Evolutionary conservation across 768 basidiomycete genomes (phyloP).

Genomic region (Lenzites betulinus): DNA sequence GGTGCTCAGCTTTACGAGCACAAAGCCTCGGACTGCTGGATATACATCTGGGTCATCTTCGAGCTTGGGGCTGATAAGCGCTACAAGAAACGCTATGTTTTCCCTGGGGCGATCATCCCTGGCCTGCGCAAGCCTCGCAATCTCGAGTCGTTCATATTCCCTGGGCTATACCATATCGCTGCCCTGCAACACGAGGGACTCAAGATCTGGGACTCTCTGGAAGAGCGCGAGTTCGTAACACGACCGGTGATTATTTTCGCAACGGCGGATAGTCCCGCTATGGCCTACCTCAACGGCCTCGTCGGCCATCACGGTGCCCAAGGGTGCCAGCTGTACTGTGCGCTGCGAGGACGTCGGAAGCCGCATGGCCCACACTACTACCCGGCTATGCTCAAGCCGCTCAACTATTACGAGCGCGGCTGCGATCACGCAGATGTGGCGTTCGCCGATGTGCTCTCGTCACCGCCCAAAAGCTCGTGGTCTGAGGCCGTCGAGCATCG

Average conservation of each 20-base stretch:
- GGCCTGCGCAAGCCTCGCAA: slow-evolving; percentile 36
- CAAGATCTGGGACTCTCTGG: slow-evolving; percentile 30
- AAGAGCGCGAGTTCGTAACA: slow-evolving; percentile 35
- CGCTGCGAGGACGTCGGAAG: slow-evolving; percentile 32
- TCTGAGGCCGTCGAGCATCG: no score
- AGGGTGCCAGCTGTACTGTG: slow-evolving; percentile 40
- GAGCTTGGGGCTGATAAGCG: slow-evolving; percentile 27
- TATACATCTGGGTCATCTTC: slow-evolving; percentile 35
- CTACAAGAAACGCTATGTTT: slow-evolving; percentile 34
- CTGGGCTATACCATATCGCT: slow-evolving; percentile 36
- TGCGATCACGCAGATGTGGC: slow-evolving; percentile 36
- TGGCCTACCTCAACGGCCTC: slow-evolving; percentile 34
- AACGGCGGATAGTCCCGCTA: slow-evolving; percentile 15
- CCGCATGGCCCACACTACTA: slow-evolving; percentile 34
- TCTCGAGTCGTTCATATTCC: slow-evolving; percentile 35
- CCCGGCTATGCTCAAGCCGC: slow-evolving; percentile 30
- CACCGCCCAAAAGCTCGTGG: slow-evolving; percentile 13
- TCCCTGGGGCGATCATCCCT: slow-evolving; percentile 34
- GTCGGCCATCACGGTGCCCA: slow-evolving; percentile 37
- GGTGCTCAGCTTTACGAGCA: slow-evolving; percentile 33
- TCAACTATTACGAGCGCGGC: slow-evolving; percentile 25
- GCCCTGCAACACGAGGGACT: slow-evolving; percentile 33
- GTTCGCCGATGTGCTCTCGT: slow-evolving; percentile 12
- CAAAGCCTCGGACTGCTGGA: slow-evolving; percentile 39
- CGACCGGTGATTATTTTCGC: slow-evolving; percentile 14